phyloP scores from a whole-genome alignment of 1,284 basidiomycete genomes.

The Sporisorium scitamineum region DNA sequence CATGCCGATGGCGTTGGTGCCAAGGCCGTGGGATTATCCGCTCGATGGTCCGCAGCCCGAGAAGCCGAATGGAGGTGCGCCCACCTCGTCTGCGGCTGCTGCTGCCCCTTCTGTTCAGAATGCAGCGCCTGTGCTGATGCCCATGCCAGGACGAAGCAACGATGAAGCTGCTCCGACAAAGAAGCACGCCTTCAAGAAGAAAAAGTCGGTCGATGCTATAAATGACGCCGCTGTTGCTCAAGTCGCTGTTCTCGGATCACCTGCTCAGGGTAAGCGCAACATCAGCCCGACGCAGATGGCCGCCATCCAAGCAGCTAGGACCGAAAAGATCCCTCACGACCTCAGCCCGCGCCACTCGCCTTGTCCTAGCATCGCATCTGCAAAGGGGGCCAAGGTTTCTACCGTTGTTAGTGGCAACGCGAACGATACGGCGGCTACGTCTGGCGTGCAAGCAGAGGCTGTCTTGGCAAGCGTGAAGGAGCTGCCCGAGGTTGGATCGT shows the following conservation, averaged over 20 bases:
- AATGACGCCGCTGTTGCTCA: not conserved
- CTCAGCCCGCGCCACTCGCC: conserved; percentile 32
- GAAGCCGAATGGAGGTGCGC: conserved; percentile 3
- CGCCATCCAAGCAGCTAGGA: conserved; percentile 27
- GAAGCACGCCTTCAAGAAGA: conserved; percentile 33
- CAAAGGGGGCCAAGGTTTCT: conserved; percentile 15
- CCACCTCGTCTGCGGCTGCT: not conserved
- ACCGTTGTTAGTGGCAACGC: conserved; percentile 5
- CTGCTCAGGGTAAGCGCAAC: conserved; percentile 23
- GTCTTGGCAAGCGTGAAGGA: conserved; percentile 31
- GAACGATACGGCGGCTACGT: not conserved
- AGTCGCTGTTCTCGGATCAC: not conserved
- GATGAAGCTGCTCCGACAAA: conserved; percentile 5
- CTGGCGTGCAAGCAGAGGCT: conserved; percentile 3
- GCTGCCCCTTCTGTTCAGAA: not conserved
- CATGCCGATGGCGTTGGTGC: conserved; percentile 56
- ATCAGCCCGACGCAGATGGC: conserved; percentile 31
- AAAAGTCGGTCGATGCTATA: not conserved
- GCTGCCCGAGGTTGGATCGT: conserved; percentile 27
- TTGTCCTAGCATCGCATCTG: conserved; percentile 23
- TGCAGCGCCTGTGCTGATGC: not conserved
- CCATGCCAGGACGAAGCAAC: not conserved
- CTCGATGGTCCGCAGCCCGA: conserved; percentile 18
- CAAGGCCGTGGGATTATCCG: conserved; percentile 53
- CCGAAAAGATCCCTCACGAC: conserved; percentile 29